A percentile compares a stretch with the other conserved stretches of the same genome.
These are phyloP conservation scores for Caryopteris hybrid DNA, from an alignment of 305 asterid genomes.

Conservation along the genomic window DNA sequence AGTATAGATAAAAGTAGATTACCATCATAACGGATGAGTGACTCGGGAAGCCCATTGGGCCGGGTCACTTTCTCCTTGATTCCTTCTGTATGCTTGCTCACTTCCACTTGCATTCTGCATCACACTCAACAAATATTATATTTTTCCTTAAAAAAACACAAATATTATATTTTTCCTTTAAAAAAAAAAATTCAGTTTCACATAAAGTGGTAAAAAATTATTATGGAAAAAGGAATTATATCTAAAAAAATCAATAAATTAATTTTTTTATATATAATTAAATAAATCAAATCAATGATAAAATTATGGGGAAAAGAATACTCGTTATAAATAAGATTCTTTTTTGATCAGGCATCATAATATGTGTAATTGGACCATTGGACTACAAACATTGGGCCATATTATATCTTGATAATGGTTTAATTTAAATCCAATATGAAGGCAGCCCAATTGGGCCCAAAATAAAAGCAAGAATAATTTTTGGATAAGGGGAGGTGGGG, in stretches of 20 bases:
- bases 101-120: slow-evolving; percentile 95
- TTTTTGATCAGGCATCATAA: too few species aligned
- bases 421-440: background rate
- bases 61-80: slow-evolving; percentile 57
- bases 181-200: too few species aligned
- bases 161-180: too few species aligned
- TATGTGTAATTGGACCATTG: background rate
- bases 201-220: too few species aligned
- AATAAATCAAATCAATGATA: too few species aligned
- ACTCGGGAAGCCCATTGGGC: slow-evolving; percentile 95
- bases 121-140: background rate
- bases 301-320: too few species aligned
- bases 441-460: slow-evolving; percentile 13
- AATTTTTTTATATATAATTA: too few species aligned
- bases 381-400: background rate
- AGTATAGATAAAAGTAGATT: too few species aligned
- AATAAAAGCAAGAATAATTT: slow-evolving; percentile 8
- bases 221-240: too few species aligned
- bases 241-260: too few species aligned
- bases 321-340: too few species aligned
- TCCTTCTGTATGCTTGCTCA: slow-evolving; percentile 98
- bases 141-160: too few species aligned
- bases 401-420: background rate
- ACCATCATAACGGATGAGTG: slow-evolving; percentile 96
- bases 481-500: slow-evolving; percentile 8